Conservation (phyloP, 2,329 filamentous ascomycete species). For the Pseudocercospora fuligena region DNA sequence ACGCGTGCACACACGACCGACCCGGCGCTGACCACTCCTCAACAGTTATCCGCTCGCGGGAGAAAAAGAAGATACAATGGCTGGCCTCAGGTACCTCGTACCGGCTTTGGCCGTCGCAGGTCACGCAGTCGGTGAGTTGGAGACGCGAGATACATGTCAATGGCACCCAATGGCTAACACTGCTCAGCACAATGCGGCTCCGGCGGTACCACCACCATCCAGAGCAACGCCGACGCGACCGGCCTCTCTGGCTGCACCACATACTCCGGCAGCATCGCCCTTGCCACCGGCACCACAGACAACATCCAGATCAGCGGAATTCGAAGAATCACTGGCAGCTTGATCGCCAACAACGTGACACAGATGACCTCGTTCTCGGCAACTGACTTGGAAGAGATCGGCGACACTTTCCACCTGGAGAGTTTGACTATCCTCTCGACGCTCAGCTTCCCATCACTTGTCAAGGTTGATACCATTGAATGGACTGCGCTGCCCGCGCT, state of each 20-base stretch:
- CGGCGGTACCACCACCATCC: constrained; percentile 61
- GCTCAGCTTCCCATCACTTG: constrained; percentile 70
- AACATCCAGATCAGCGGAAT: constrained; percentile 67
- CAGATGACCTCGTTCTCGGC: constrained; percentile 68
- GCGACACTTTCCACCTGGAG: constrained; percentile 70
- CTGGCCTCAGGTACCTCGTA: constrained; percentile 60
- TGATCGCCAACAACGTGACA: constrained; percentile 59
- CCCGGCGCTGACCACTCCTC: constrained; percentile 25
- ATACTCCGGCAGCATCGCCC: constrained; percentile 69
- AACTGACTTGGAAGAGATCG: constrained; percentile 66
- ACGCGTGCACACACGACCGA: constrained; percentile 12
- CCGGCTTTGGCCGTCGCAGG: constrained; percentile 61
- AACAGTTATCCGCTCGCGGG: constrained; percentile 29
- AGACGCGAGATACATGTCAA: constrained; percentile 26
- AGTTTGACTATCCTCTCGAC: constrained; percentile 71
- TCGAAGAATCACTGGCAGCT: constrained; percentile 62
- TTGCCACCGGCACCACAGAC: constrained; percentile 62
- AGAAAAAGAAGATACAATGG: constrained; percentile 47
- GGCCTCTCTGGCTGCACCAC: constrained; percentile 68
- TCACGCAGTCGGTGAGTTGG: constrained; percentile 55
- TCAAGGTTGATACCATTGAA: constrained; percentile 67
- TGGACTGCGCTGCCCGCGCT: constrained; percentile 74
- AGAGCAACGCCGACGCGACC: constrained; percentile 63
- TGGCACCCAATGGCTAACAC: constrained; percentile 26
- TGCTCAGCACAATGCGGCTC: constrained; percentile 41